Base-by-base conservation (phyloP, 2,329 filamentous ascomycete species). In the Colletotrichum scovillei region DNA sequence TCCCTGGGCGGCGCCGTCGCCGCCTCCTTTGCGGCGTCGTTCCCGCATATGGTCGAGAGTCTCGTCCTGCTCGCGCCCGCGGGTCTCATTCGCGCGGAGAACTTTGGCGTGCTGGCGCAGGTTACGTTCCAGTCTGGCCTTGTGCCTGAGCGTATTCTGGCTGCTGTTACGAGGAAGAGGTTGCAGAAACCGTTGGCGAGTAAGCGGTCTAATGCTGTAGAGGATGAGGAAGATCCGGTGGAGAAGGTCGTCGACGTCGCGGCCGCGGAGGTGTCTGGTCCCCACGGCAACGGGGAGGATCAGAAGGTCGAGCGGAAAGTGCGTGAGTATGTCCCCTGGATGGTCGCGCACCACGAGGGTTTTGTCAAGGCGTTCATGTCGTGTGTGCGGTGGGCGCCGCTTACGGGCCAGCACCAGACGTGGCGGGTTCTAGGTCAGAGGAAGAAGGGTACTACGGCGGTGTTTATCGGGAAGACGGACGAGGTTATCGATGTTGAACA, bases 1-100 rank as follows among this genome's bases (percentile, higher is more conserved):
- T 95, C 93, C 0, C 88, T 97, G 0, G 95, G 95, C 70, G 95
- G 95, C 59, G 94, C 93, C 65, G 92, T 97, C 68, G 91, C 92
- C 5, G 90, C 92, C 6, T 90, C 92, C 73, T 96, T 97, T 79
- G 90, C 94, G 7, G 90, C 90, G 11, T 88, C 91, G 71, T 95
- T 95, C 79, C 93, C 94, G 0, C 80, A 89, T 60, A 85, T 96
- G 69, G 87, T 98, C 16, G 87, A 88, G 14, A 90, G 88, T 11
- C 86, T 98, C 26, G 86, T 97, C 12, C 88, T 98, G 6, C 88
- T 98, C 55, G 94, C 95, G 0, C 95, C 95, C 0, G 88, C 92
- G 0, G 95, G 95, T 0, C 86, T 98, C 57, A 90, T 98, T 76
- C 84, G 89, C 55, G 81, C 86, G 0, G 82, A 86, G 70, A 87